Evolutionary conservation across 1,139 yeast species (phyloP), one percentile per base, ranked within the genome.

Genomic region (Yamadazyma epiphylla): DNA sequence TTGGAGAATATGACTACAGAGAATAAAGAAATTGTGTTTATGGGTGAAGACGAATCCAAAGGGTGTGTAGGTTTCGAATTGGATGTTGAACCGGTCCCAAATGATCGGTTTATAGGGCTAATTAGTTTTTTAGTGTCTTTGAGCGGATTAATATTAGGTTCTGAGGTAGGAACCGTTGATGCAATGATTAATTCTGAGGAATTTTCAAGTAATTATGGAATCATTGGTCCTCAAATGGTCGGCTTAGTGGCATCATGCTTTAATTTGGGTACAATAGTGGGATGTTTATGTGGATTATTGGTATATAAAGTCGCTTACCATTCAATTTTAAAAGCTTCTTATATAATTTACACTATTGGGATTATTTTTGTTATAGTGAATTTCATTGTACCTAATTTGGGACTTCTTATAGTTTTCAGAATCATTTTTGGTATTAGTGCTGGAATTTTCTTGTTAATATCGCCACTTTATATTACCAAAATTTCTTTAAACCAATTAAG

Each of bases 121-220:
- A n/a, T 29, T 9, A 32, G 41, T 27, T 30, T 27, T 9, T 15
- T 41, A 8, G 29, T 41, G 6, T 37, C 51, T 5, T 29, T 46
- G 13, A 28, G 43, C 13, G 58, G 58, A 5, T 45, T 56, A 21
- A 51, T 58, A 0, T 31, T 60, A n/a, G 65, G 66, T 1, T 60
- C 62, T 54, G 66, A 60, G 31, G 51, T 58, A 19, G 66, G 65
- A 8, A 57, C 66, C 8, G 51, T 54, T 3, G 60, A 58, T 13
- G 37, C 43, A 22, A 29, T 53, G 13, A 37, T 56, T 12, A 41
- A 31, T 14, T 34, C 48, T 11, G n/a, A 6, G 3, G 13, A 14
- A 4, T 51, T 51, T 28, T 22, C 15, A 13, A 21, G 14, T 4
- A 22, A 12, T 8, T 41, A 21, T 24, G 43, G 37, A 3, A n/a